Conservation (phyloP, 1,139 yeast species). For the Yamadazyma siamensis region DNA sequence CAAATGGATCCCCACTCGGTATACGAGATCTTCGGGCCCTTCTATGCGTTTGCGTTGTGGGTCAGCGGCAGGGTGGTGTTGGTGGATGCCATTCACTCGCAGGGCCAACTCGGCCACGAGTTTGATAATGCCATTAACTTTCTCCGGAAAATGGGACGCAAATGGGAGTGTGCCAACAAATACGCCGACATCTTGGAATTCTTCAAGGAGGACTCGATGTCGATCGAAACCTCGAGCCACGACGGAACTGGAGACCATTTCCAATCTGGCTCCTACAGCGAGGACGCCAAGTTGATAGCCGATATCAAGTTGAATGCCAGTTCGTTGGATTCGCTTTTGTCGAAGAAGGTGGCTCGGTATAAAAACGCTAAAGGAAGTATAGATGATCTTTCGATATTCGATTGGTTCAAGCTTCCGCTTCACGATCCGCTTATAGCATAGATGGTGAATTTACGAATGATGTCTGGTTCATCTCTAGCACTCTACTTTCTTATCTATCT, state of each 20-base stretch:
- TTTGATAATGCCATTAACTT: conserved; percentile 12
- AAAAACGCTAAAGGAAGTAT: conserved; percentile 11
- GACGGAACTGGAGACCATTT: conserved; percentile 10
- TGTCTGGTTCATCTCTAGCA: not conserved
- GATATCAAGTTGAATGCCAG: conserved; percentile 16
- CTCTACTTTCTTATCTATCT: too few relatives aligned
- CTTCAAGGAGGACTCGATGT: conserved; percentile 15
- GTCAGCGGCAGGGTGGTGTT: conserved; percentile 17
- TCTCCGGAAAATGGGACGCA: conserved; percentile 11
- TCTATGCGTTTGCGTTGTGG: conserved; percentile 18
- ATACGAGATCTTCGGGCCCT: conserved; percentile 15
- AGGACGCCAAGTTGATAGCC: conserved; percentile 15
- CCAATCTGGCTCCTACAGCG: conserved; percentile 9
- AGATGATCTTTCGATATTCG: conserved; percentile 14
- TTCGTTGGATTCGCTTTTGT: conserved; percentile 13
- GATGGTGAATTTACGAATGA: not conserved
- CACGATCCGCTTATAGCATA: conserved; percentile 7
- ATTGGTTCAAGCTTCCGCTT: conserved; percentile 16
- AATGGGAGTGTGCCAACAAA: conserved; percentile 16
- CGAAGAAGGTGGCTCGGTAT: conserved; percentile 14
- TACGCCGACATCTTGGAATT: conserved; percentile 17
- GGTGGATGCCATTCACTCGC: conserved; percentile 13
- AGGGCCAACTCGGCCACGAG: conserved; percentile 11
- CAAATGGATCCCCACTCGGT: conserved; percentile 7
- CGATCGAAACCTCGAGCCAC: conserved; percentile 9